phyloP scores from a whole-genome alignment of 1,139 yeast genomes.

The Candida labiduridarum region DNA sequence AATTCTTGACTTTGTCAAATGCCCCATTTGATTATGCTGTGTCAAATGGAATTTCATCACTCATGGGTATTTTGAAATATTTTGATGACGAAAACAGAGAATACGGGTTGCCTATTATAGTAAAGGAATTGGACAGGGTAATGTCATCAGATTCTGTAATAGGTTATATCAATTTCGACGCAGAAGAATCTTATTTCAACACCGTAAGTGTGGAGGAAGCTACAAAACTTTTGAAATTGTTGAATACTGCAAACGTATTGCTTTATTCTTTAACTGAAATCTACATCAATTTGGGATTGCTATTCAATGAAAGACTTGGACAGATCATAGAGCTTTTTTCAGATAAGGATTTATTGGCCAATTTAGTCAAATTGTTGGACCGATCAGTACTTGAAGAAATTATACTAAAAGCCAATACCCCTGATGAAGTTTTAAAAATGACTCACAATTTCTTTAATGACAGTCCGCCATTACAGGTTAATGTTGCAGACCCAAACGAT shows the following conservation, averaged over 20 bases:
- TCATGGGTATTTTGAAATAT: slow-evolving; percentile 54
- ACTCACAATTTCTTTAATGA: slow-evolving; percentile 37
- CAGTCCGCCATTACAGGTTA: slow-evolving; percentile 39
- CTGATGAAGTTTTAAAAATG: slow-evolving; percentile 47
- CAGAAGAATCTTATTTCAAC: slow-evolving; percentile 28
- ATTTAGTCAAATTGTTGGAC: slow-evolving; percentile 47
- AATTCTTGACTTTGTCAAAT: slow-evolving; percentile 44
- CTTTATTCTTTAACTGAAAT: slow-evolving; percentile 53
- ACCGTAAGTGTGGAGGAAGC: slow-evolving; percentile 32
- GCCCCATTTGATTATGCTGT: slow-evolving; percentile 64
- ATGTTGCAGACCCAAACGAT: slow-evolving; percentile 35
- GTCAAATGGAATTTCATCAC: slow-evolving; percentile 56
- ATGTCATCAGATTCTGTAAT: slow-evolving; percentile 20
- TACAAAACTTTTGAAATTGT: slow-evolving; percentile 31
- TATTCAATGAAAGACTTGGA: slow-evolving; percentile 50
- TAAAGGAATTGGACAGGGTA: slow-evolving; percentile 18
- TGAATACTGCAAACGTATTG: slow-evolving; percentile 40
- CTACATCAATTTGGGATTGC: slow-evolving; percentile 52
- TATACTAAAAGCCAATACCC: slow-evolving; percentile 47
- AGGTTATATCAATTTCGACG: slow-evolving; percentile 21
- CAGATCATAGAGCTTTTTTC: slow-evolving; percentile 51
- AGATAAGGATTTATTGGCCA: slow-evolving; percentile 23
- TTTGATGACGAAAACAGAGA: slow-evolving; percentile 59
- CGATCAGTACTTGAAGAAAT: slow-evolving; percentile 62
- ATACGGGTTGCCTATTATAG: slow-evolving; percentile 44